phyloP scores from a whole-genome alignment of 805 yeast genomes.

The Ogataea paradorogensis region DNA sequence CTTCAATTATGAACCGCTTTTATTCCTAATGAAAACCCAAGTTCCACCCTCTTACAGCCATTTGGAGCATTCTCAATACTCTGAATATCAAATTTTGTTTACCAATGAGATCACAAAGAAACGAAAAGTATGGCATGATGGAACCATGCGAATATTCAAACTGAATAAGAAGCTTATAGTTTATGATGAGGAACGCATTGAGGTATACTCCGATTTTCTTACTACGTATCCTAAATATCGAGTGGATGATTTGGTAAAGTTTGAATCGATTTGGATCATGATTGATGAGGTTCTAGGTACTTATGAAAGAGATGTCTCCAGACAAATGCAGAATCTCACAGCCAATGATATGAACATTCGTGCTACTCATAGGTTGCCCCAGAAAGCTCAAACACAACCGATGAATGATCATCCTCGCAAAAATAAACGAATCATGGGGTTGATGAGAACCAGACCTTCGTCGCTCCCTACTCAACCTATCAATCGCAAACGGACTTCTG shows the following conservation, averaged over 20 bases:
- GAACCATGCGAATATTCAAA: slow-evolving; percentile 42
- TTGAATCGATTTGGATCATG: slow-evolving; percentile 26
- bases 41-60: slow-evolving; percentile 18
- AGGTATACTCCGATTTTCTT: slow-evolving; percentile 28
- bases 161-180: slow-evolving; percentile 48
- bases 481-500: background rate
- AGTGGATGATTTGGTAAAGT: slow-evolving; percentile 30
- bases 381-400: slow-evolving; percentile 4
- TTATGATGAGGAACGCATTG: slow-evolving; percentile 31
- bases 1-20: slow-evolving; percentile 4
- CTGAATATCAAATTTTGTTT: slow-evolving; percentile 46
- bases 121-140: slow-evolving; percentile 52
- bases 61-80: slow-evolving; percentile 38
- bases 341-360: slow-evolving; percentile 17
- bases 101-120: slow-evolving; percentile 45
- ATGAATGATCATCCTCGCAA: slow-evolving; percentile 3
- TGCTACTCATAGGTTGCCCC: slow-evolving; percentile 2
- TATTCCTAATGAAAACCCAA: slow-evolving; percentile 12
- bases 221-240: slow-evolving; percentile 32
- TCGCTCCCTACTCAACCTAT: slow-evolving; percentile 5
- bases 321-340: slow-evolving; percentile 11
- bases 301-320: slow-evolving; percentile 39
- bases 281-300: slow-evolving; percentile 30
- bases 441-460: slow-evolving; percentile 13
- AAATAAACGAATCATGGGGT: slow-evolving; percentile 16